Evolutionary conservation across 176 grass and related monocot genomes (phyloP), one percentile per base, ranked within the genome.

Genomic region (Metroxylon sagu): DNA sequence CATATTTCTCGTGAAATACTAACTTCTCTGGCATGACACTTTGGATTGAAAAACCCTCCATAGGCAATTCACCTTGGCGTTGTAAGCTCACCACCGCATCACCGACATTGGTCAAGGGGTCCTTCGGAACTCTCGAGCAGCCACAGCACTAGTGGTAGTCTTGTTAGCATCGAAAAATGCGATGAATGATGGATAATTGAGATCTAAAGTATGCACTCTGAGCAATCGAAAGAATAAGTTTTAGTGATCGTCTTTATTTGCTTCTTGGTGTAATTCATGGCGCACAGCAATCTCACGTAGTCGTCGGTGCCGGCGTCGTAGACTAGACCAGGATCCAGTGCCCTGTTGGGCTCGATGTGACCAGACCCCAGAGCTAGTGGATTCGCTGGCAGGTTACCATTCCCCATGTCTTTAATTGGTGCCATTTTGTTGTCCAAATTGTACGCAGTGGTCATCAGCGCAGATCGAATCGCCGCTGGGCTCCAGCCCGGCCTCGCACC

Each of bases 371-470:
- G 84, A 19, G 39, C 72, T 43, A 90, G 50, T 3, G 91, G 91
- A 25, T 50, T 87, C 3, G 83, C 74, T 5, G 6, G 43, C 25
- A 1, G 30, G 16, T 72, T 53, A 0, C 8, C 15, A 2, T 12
- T 12, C 12, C 79, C 69, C 50, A 76, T 76, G 59, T 84, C 78
- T 17, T 52, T 77, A 52, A 95, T 82, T 16, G 81, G 75, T 6
- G 7, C 12, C 30, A 62, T 4, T 1, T 52, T 77, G 74, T 88
- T 85, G 75, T 88, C 85, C 16, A 52, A 43, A 5, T 10, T 2
- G 16, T 4, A 64, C 3, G 89, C 85, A 14, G 89, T 85, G 51
- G 89, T 95, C 84, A 95, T 95, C 55, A 88, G 79, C 18, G 89
- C 81, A 3, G 81, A 95, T 18, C 83, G 80, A 54, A 88, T 85